Conservation (phyloP, 2,329 filamentous ascomycete species). For the Exserohilum turcica region DNA sequence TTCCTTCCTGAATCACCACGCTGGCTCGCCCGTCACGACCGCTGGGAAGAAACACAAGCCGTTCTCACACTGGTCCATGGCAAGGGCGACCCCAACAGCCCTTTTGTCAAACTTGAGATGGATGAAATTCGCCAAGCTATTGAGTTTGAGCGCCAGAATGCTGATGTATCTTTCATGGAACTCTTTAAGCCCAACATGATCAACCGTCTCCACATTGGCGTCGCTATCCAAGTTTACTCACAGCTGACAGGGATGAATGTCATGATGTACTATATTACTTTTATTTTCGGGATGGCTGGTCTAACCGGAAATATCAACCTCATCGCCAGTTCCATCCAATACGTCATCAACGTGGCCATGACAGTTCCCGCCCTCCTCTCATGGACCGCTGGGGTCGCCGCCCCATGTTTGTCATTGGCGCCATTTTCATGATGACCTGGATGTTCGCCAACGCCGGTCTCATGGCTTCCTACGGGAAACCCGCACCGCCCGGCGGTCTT, state of each 20-base stretch:
- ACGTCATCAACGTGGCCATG: conserved; percentile 80
- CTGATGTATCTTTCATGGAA: conserved; percentile 72
- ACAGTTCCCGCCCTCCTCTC: conserved; percentile 74
- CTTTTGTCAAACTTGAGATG: conserved; percentile 70
- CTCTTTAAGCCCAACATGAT: conserved; percentile 75
- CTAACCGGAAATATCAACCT: conserved; percentile 64
- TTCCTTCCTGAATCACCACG: conserved; percentile 55
- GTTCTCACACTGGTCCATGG: conserved; percentile 53
- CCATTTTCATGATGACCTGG: conserved; percentile 66
- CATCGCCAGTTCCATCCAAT: conserved; percentile 71
- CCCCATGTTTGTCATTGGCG: conserved; percentile 67
- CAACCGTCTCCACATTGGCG: conserved; percentile 71
- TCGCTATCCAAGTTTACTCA: conserved; percentile 77
- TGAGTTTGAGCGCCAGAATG: conserved; percentile 72
- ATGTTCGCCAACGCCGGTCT: conserved; percentile 67
- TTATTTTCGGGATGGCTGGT: conserved; percentile 75
- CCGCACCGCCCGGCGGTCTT: conserved; percentile 47
- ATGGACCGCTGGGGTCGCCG: conserved; percentile 79
- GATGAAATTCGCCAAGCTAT: conserved; percentile 74
- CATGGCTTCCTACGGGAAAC: conserved; percentile 63
- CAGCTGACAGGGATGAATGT: conserved; percentile 78
- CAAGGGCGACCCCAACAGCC: conserved; percentile 66
- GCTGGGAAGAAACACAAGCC: conserved; percentile 52
- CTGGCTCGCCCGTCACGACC: conserved; percentile 54
- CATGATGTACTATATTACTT: conserved; percentile 61